phyloP scores from a whole-genome alignment of 495 filamentous ascomycete genomes.

The Hypoxylon rickii region DNA sequence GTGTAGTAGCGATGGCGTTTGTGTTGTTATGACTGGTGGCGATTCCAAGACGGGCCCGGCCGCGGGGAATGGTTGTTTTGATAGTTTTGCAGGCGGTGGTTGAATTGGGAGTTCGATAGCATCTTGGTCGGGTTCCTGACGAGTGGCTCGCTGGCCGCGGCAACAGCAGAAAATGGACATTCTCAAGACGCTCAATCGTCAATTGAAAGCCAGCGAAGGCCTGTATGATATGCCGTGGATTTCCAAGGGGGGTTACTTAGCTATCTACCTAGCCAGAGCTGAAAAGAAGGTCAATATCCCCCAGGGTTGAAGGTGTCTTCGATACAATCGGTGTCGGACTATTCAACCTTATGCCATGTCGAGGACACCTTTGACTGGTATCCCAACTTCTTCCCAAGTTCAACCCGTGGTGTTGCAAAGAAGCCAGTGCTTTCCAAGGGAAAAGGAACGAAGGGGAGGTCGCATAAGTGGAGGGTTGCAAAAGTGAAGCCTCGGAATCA shows the following conservation, averaged over 20 bases:
- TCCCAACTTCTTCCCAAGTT: not conserved
- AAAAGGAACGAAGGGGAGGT: no score
- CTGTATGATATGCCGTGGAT: constrained; percentile 16
- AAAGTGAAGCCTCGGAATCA: no score
- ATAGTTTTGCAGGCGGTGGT: constrained; percentile 30
- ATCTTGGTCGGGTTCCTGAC: constrained; percentile 18
- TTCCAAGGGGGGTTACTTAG: constrained; percentile 20
- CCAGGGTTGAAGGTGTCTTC: not conserved
- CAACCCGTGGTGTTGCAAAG: no score
- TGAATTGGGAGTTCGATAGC: constrained; percentile 33
- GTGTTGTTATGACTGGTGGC: constrained; percentile 13
- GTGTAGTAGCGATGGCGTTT: constrained; percentile 24
- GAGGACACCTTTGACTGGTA: no score
- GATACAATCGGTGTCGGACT: constrained; percentile 20
- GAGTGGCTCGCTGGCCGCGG: constrained; percentile 29
- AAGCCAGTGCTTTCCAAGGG: no score
- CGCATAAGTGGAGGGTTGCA: no score
- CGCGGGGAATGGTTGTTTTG: constrained; percentile 25
- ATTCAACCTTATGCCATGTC: constrained; percentile 13
- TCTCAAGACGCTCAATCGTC: constrained; percentile 17
- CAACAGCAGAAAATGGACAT: constrained; percentile 51
- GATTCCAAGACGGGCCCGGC: constrained; percentile 23
- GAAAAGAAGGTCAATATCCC: not conserved
- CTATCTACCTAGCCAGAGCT: constrained; percentile 3
- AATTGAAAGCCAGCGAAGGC: constrained; percentile 8